These are phyloP conservation scores for Soucietia sequanensis DNA, from an alignment of 805 yeast species.

Conservation along the genomic window DNA sequence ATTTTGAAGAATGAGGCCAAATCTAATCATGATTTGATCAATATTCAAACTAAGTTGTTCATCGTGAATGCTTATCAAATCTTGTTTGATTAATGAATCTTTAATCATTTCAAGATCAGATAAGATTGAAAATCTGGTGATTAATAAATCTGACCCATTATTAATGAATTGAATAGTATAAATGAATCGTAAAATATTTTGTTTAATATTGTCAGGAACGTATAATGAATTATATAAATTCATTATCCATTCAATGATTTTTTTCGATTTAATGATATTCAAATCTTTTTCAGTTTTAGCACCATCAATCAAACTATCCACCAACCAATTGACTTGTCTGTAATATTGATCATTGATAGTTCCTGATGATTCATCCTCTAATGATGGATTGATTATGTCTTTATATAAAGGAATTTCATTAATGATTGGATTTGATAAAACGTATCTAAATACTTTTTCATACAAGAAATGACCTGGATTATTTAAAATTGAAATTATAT, in stretches of 20 bases:
- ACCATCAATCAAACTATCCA: conserved; percentile 49
- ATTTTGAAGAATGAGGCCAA: conserved; percentile 34
- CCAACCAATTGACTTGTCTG: conserved; percentile 65
- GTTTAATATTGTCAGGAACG: conserved; percentile 36
- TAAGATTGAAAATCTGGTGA: conserved; percentile 53
- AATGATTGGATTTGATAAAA: conserved; percentile 54
- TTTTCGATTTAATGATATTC: conserved; percentile 47
- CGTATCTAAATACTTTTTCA: conserved; percentile 67
- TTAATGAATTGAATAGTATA: conserved; percentile 51
- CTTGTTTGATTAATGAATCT: conserved; percentile 7
- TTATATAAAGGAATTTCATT: conserved; percentile 48
- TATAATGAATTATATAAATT: conserved; percentile 55
- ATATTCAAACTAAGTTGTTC: conserved; percentile 39
- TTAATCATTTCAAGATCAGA: conserved; percentile 30
- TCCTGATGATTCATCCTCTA: not conserved
- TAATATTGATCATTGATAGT: conserved; percentile 49
- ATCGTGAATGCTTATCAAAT: conserved; percentile 10
- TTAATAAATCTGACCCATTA: conserved; percentile 52
- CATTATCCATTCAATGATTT: conserved; percentile 66
- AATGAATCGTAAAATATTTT: conserved; percentile 41
- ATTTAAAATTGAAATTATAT: conserved; percentile 53
- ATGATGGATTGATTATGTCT: conserved; percentile 27
- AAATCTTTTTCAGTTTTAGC: conserved; percentile 51
- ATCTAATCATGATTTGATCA: conserved; percentile 46
- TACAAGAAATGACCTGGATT: conserved; percentile 75